Percentiles rank a stretch among this genome's conserved stretches.
phyloP scores from a whole-genome alignment of 257 asterid species.

The Solanum sejunctum region DNA sequence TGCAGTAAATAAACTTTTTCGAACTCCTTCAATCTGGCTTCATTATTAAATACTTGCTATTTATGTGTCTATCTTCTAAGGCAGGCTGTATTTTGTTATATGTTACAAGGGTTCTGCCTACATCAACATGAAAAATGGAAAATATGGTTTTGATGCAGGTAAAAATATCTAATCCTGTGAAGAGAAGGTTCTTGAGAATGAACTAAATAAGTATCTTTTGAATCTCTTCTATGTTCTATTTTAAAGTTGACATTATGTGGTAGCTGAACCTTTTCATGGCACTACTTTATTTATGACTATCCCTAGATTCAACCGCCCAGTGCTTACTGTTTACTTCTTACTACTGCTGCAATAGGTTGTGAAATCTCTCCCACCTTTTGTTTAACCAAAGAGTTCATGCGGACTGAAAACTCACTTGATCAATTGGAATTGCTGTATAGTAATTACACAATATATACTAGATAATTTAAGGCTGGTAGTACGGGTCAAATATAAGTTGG shows the following conservation, averaged over 20 bases:
- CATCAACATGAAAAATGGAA: not conserved
- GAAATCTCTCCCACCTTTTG: not conserved
- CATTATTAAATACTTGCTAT: not conserved
- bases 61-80: not conserved
- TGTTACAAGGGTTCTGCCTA: not conserved
- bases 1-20: not conserved
- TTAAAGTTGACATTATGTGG: not conserved
- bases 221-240: not conserved
- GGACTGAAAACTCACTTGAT: not conserved
- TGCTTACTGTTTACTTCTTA: not conserved
- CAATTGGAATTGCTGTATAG: too few species aligned
- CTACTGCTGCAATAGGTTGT: not conserved
- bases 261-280: not conserved
- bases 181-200: not conserved
- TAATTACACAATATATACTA: too few species aligned
- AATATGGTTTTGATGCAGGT: not conserved
- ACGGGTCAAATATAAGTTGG: too few species aligned
- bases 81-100: not conserved
- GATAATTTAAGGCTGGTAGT: too few species aligned
- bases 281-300: not conserved
- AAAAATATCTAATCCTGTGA: not conserved
- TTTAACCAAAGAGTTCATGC: not conserved
- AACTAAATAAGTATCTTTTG: not conserved
- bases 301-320: not conserved
- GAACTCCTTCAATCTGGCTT: not conserved